Evolutionary conservation across 805 yeast genomes (phyloP).

Genomic region (Ogataea henricii): DNA sequence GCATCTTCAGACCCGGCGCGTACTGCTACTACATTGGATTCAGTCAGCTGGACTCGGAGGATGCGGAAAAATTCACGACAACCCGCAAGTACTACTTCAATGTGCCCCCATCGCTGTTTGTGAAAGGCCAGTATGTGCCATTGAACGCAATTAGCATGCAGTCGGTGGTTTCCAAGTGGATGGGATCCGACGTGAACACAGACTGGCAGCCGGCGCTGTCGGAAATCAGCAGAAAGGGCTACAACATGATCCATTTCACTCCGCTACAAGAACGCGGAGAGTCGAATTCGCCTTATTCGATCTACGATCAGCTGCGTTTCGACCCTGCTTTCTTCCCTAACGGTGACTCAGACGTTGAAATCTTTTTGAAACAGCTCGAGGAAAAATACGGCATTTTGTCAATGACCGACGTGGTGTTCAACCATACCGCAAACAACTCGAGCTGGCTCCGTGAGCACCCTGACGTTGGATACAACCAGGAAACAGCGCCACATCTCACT

Average conservation of each 20-base stretch:
- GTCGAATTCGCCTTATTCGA: conserved; percentile 91
- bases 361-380: conserved; percentile 52
- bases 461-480: conserved; percentile 82
- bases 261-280: conserved; percentile 90
- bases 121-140: conserved; percentile 59
- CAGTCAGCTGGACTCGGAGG: conserved; percentile 34
- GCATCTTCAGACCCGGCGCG: conserved; percentile 74
- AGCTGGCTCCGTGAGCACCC: conserved; percentile 84
- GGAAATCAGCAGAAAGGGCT: conserved; percentile 70
- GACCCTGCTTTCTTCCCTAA: conserved; percentile 65
- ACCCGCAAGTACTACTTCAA: conserved; percentile 71
- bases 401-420: conserved; percentile 89
- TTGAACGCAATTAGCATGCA: conserved; percentile 81
- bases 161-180: conserved; percentile 88
- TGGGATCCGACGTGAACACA: conserved; percentile 56
- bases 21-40: conserved; percentile 73
- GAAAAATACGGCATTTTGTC: conserved; percentile 64
- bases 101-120: conserved; percentile 73
- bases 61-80: conserved; percentile 36
- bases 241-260: conserved; percentile 95
- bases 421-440: conserved; percentile 93
- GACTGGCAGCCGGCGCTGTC: conserved; percentile 70
- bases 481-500: conserved; percentile 85
- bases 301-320: conserved; percentile 78
- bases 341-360: conserved; percentile 53